Percentiles rank a stretch among this genome's conserved stretches.
These are phyloP conservation scores for Lentinula boryana DNA, from an alignment of 768 basidiomycete species.

Conservation along the genomic window DNA sequence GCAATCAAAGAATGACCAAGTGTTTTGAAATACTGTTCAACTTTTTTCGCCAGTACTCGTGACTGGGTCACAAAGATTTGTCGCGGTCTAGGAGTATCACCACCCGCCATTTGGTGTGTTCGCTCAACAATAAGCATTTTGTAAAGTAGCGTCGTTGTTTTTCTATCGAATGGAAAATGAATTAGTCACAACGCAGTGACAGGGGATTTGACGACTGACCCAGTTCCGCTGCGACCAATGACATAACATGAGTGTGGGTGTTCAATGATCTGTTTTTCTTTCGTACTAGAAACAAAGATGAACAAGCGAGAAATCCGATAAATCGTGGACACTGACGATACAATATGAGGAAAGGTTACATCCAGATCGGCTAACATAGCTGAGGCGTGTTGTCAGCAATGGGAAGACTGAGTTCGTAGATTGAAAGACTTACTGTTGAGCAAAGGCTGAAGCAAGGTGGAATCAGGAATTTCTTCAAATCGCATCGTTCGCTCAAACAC, in stretches of 20 bases:
- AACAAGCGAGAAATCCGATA: neutral
- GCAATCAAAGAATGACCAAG: conserved; percentile 38
- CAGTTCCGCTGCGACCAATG: conserved; percentile 68
- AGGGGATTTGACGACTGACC: conserved; percentile 30
- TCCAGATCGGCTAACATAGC: conserved; percentile 50
- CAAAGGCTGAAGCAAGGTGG: neutral
- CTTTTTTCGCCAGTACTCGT: conserved; percentile 56
- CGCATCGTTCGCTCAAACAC: neutral
- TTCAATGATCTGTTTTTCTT: conserved; percentile 54
- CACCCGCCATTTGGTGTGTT: conserved; percentile 36
- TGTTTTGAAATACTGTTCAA: conserved; percentile 59
- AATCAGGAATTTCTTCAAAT: neutral
- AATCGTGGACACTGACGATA: conserved; percentile 26
- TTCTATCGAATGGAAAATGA: conserved; percentile 29
- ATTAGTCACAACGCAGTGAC: neutral
- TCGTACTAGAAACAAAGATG: conserved; percentile 20
- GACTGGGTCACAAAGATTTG: conserved; percentile 76
- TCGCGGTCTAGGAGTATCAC: conserved; percentile 39
- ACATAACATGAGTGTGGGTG: conserved; percentile 59
- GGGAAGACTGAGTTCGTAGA: neutral
- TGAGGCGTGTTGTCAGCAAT: conserved; percentile 12
- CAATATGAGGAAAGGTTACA: conserved; percentile 34
- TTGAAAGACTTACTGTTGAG: conserved; percentile 3
- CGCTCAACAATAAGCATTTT: conserved; percentile 68
- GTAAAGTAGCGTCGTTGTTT: conserved; percentile 74